phyloP scores from a whole-genome alignment of 495 filamentous ascomycete species.

The Aspergillus panamensis region DNA sequence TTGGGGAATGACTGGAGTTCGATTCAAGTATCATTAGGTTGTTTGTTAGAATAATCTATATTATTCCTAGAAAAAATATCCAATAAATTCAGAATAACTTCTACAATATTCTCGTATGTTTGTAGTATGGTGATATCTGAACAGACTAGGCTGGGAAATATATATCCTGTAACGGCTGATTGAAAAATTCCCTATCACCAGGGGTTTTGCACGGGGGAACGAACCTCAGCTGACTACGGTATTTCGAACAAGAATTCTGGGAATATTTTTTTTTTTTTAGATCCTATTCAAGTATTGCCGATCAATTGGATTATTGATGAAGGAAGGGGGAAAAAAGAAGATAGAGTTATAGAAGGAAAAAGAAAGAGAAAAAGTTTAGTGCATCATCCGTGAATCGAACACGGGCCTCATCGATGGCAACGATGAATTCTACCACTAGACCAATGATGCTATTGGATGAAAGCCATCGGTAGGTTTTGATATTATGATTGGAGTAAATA shows the following conservation, averaged over 20 bases:
- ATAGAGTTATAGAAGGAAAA: constrained; percentile 12
- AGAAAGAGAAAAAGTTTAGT: constrained; percentile 22
- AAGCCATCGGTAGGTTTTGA: neutral
- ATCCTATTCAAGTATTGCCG: too few species aligned
- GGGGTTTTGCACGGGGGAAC: too few species aligned
- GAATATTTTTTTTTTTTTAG: too few species aligned
- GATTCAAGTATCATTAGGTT: neutral
- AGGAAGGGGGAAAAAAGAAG: neutral
- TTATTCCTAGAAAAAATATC: neutral
- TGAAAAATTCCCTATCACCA: too few species aligned
- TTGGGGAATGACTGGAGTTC: neutral
- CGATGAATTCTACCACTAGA: constrained; percentile 60
- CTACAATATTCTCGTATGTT: too few species aligned
- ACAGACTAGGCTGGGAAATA: too few species aligned
- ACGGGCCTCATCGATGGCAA: constrained; percentile 58
- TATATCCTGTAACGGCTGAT: too few species aligned
- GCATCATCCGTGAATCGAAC: constrained; percentile 59
- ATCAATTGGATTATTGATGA: too few species aligned
- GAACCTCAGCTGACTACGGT: too few species aligned
- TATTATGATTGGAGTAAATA: neutral
- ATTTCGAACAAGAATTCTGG: too few species aligned
- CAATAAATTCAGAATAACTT: too few species aligned
- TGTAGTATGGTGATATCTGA: too few species aligned
- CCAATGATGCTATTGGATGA: constrained; percentile 45
- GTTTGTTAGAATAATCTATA: neutral